Percentiles rank a stretch among this genome's conserved stretches.
These are phyloP conservation scores for Kluyveromyces starmeri DNA, from an alignment of 805 yeast genomes.

Conservation along the genomic window DNA sequence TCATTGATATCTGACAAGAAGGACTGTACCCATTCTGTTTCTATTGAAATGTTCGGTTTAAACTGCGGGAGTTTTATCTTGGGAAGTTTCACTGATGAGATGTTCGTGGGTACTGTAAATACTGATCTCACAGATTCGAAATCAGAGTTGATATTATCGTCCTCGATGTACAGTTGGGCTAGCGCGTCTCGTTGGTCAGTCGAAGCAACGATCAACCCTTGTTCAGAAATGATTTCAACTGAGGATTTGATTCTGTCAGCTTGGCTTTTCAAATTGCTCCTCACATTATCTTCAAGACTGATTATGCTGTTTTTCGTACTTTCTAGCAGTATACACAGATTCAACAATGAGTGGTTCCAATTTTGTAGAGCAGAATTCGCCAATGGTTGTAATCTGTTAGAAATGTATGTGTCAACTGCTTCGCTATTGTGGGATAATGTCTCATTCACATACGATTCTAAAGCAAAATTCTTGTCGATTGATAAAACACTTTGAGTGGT, in stretches of 20 bases:
- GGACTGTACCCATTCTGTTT: too few species aligned
- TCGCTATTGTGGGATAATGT: background rate
- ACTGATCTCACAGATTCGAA: too few species aligned
- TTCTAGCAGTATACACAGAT: constrained; percentile 5
- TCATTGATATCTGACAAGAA: too few species aligned
- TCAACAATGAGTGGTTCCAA: constrained; percentile 9
- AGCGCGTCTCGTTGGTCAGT: background rate
- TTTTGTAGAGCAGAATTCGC: background rate
- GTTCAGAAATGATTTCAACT: constrained; percentile 7
- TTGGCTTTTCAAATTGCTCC: constrained; percentile 8
- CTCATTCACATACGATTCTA: background rate
- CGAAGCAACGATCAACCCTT: constrained; percentile 9
- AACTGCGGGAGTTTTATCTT: too few species aligned
- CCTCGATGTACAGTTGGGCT: background rate
- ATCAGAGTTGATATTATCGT: background rate
- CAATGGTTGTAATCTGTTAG: background rate
- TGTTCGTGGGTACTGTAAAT: too few species aligned
- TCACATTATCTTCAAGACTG: constrained; percentile 9
- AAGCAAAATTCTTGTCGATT: background rate
- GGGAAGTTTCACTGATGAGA: too few species aligned
- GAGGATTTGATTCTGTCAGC: constrained; percentile 12
- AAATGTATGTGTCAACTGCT: background rate
- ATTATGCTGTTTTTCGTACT: constrained; percentile 5
- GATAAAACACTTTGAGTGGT: background rate
- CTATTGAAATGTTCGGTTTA: too few species aligned